Evolutionary conservation across 345 rosid species (phyloP).

Genomic region (Citrus cavaleriei): DNA sequence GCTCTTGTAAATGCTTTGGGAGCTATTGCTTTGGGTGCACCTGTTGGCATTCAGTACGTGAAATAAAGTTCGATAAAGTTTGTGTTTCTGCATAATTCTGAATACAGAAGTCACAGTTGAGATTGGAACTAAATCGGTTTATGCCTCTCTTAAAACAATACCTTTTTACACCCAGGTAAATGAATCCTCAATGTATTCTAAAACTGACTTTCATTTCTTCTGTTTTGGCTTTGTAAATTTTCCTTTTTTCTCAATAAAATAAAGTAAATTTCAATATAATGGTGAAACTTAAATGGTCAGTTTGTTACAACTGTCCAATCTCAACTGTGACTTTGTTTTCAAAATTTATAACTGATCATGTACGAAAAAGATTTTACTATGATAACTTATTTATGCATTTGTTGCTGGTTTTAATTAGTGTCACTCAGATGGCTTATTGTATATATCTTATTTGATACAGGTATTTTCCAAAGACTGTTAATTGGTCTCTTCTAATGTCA

Average conservation of each 20-base stretch:
- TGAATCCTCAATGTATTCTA: not conserved
- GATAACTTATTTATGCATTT: not conserved
- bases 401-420: not conserved
- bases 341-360: not conserved
- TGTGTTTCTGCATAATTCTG: slow-evolving; percentile 10
- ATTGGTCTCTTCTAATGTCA: slow-evolving; percentile 84
- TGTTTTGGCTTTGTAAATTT: not conserved
- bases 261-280: not conserved
- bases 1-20: slow-evolving; percentile 70
- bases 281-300: not conserved
- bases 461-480: slow-evolving; percentile 50
- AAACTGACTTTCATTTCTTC: not conserved
- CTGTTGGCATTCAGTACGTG: slow-evolving; percentile 70
- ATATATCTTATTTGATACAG: slow-evolving; percentile 33
- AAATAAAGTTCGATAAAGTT: slow-evolving; percentile 3
- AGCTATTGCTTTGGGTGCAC: slow-evolving; percentile 84
- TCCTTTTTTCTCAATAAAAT: not conserved
- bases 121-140: slow-evolving; percentile 11
- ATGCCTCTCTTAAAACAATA: not conserved
- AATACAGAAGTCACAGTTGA: slow-evolving; percentile 19
- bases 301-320: slow-evolving; percentile 15
- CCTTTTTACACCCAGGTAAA: slow-evolving; percentile 6
- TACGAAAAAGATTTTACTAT: not conserved
- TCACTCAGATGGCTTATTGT: slow-evolving; percentile 13
- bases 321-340: slow-evolving; percentile 23